Evolutionary conservation across 768 basidiomycete genomes (phyloP).

Genomic region (Obba rivulosa): DNA sequence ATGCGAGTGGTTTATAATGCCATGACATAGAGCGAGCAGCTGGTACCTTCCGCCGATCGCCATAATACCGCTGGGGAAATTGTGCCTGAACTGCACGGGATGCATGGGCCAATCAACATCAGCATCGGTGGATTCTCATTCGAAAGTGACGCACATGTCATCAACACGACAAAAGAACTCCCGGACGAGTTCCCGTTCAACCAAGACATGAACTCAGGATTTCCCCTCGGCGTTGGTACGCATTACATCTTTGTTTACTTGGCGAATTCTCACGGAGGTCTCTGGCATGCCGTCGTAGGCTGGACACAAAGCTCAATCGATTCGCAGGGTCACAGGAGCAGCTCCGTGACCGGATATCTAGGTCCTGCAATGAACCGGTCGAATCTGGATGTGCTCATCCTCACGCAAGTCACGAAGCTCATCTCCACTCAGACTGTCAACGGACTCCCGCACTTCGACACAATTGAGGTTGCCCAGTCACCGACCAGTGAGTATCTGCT

Average conservation of each 20-base stretch:
- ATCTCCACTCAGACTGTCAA: neutral
- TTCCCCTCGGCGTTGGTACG: slow-evolving; percentile 36
- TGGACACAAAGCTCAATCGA: slow-evolving; percentile 8
- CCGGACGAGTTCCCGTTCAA: slow-evolving; percentile 36
- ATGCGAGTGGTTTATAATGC: no score
- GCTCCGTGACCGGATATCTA: slow-evolving; percentile 4
- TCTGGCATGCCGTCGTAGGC: slow-evolving; percentile 1
- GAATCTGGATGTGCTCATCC: slow-evolving; percentile 8
- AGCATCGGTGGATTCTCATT: slow-evolving; percentile 8
- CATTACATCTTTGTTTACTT: no score
- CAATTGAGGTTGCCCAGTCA: slow-evolving; percentile 6
- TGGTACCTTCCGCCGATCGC: slow-evolving; percentile 14
- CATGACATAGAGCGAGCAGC: slow-evolving; percentile 17
- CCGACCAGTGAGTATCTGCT: slow-evolving; percentile 3
- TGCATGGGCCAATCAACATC: slow-evolving; percentile 16
- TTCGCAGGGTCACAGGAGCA: slow-evolving; percentile 2
- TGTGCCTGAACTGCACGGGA: slow-evolving; percentile 18
- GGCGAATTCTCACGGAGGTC: no score
- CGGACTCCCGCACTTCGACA: slow-evolving; percentile 2
- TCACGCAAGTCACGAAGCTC: slow-evolving; percentile 5
- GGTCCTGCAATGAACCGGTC: neutral
- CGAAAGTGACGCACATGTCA: slow-evolving; percentile 3
- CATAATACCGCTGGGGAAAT: slow-evolving; percentile 19
- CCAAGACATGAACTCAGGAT: slow-evolving; percentile 38
- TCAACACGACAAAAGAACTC: slow-evolving; percentile 32